Evolutionary conservation across 495 filamentous ascomycete genomes (phyloP).

Genomic region (Haplographium delicatum): DNA sequence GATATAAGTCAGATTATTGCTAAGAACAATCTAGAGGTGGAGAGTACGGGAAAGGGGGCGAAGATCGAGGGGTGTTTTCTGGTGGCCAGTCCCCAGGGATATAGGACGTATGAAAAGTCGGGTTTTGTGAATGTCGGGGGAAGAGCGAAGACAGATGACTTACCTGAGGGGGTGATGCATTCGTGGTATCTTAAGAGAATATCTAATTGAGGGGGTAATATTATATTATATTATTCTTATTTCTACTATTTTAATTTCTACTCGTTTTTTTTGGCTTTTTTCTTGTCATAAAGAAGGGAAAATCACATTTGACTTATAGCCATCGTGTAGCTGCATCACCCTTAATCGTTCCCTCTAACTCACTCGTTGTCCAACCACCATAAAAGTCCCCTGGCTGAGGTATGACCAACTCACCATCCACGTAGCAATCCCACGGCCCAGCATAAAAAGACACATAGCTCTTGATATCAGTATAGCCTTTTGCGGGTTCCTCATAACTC

Average conservation of each 20-base stretch:
- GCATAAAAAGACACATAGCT: constrained; percentile 48
- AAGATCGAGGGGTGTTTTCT: constrained; percentile 5
- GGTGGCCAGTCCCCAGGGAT: constrained; percentile 3
- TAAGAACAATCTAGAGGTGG: background rate
- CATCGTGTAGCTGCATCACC: constrained; percentile 42
- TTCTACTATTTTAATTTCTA: no score
- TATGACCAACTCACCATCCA: constrained; percentile 53
- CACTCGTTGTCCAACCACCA: constrained; percentile 53
- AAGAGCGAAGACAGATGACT: no score
- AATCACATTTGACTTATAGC: no score
- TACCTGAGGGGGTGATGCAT: no score
- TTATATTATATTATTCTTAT: no score
- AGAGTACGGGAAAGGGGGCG: background rate
- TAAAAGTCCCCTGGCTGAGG: constrained; percentile 55
- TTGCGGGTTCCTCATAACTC: constrained; percentile 47
- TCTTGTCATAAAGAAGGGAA: no score
- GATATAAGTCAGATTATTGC: background rate
- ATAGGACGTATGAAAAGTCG: constrained; percentile 9
- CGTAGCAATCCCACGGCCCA: constrained; percentile 54
- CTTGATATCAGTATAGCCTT: constrained; percentile 41
- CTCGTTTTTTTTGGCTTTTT: no score
- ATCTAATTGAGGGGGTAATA: no score
- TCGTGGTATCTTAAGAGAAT: no score
- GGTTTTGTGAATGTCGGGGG: constrained; percentile 6
- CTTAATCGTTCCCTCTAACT: constrained; percentile 50